Evolutionary conservation across 495 filamentous ascomycete species (phyloP), one percentile per base, ranked within the genome.

Genomic region (Cudoniella acicularis): DNA sequence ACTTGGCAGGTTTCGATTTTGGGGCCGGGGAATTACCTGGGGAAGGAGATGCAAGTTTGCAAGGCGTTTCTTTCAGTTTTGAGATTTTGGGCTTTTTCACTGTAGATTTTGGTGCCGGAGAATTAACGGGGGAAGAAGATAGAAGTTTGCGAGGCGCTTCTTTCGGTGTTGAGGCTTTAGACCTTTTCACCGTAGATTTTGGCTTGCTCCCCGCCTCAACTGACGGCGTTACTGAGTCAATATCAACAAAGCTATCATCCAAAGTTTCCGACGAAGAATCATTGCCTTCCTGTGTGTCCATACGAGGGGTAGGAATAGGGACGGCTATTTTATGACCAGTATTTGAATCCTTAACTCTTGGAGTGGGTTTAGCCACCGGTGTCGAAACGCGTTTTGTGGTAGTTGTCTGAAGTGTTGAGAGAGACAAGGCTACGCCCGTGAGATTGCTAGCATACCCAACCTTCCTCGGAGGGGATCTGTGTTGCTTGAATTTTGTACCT

Each of bases 361-460:
- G 24, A 21, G 40, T 47, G 18, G 8, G 10, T n/a, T n/a, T 17
- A 9, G 21, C 51, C 11, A 54, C 10, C 8, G n/a, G 4, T 6
- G 2, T 45, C 2, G 16, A 1, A 13, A 23, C 16, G 13, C 30
- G 30, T 17, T 23, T 53, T 18, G 20, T 10, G 16, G 51, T 11
- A 6, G 54, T 10, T 1, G 42, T 24, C 27, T 45, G 16, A 0
- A 54, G 61, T 21, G 45, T 48, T 25, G 52, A 52, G 0, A 67
- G 42, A 11, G 57, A 49, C 49, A 64, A 56, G 8, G 62, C 40
- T 17, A 59, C 59, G 41, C 65, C 65, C 46, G 62, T 63, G 22
- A 67, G 59, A 48, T 56, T 62, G 24, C 62, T 60, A 46, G 62
- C 65, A 54, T 67, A 67, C 18, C 62, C 53, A 40, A 27, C 63